Base-by-base conservation (phyloP, 352 stramenopile genomes). In the Elongisporangium prolatum region DNA sequence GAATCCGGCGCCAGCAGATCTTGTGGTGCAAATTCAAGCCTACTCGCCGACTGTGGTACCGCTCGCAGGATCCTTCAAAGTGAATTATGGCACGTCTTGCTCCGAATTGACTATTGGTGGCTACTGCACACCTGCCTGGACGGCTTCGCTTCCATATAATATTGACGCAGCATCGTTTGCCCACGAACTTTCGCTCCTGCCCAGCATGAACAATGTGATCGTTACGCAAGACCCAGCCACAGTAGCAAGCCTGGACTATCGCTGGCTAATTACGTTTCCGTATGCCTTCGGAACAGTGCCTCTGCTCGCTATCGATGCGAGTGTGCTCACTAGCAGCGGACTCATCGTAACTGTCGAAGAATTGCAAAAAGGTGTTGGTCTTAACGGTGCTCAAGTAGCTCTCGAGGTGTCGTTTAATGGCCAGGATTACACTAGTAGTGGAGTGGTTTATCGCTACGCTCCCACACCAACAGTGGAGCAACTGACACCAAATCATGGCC, bases 371-470 rank as follows among this genome's bases (percentile, higher is more conserved):
- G 75, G 70, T 14, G 60, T 71, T 18, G 72, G 69, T 14, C 34
- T 90, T 14, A 64, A 70, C 20, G 78, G 80, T n/a, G 72, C 72
- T 6, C 73, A 74, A 50, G 88, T 97, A 9, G 65, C 88, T 14
- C 59, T 98, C n/a, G 84, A 97, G 44, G 74, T 98, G 13, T 95
- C 88, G 13, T 84, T 84, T 3, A 97, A 97, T 59, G 77, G 77
- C 8, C 78, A 87, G 48, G 91, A 98, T 53, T 89, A 70, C 16
- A 84, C 77, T 0, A 65, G 24, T 1, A 87, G 68, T 38, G 75
- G 77, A 0, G 62, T 86, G 3, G 59, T 84, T 0, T 95, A 88
- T 50, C 65, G 73, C 1, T 97, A 96, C 63, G 75, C 74, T 0
- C 71, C 82, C n/a, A 65, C 79, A 1, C 79, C 83, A 0, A 70